These are phyloP conservation scores for Aphanomyces invadans DNA, from an alignment of 352 stramenopile species.

Conservation along the genomic window DNA sequence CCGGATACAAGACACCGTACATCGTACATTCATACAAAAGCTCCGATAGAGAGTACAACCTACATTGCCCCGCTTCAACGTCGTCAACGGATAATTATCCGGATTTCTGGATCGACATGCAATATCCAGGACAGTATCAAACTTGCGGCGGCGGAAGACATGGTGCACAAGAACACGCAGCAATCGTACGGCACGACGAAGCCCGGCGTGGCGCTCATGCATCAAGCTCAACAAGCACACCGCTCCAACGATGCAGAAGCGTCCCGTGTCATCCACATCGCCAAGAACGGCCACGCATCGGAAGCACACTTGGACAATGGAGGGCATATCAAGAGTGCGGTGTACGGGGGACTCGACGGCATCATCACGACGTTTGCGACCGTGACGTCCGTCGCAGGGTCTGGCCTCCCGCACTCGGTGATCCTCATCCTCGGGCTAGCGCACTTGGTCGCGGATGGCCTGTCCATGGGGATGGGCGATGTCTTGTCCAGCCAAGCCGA, in stretches of 20 bases:
- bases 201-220: background rate
- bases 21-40: background rate
- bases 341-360: conserved; percentile 94
- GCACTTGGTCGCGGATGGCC: conserved; percentile 92
- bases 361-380: conserved; percentile 96
- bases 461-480: conserved; percentile 94
- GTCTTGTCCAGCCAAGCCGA: conserved; percentile 91
- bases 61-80: background rate
- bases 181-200: conserved; percentile 9
- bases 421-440: conserved; percentile 93
- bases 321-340: conserved; percentile 78
- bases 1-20: background rate
- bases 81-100: conserved; percentile 5
- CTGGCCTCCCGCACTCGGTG: conserved; percentile 75
- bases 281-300: conserved; percentile 37
- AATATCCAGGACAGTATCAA: background rate
- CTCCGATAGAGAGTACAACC: background rate
- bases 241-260: conserved; percentile 2
- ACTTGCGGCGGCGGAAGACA: background rate
- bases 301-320: conserved; percentile 69
- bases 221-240: conserved; percentile 20
- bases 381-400: conserved; percentile 89
- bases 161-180: background rate
- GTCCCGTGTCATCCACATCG: conserved; percentile 12
- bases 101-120: background rate